Percentiles rank a stretch among this genome's conserved stretches.
phyloP scores from a whole-genome alignment of 2,329 filamentous ascomycete genomes.

The Trichoderma afroharzianum region DNA sequence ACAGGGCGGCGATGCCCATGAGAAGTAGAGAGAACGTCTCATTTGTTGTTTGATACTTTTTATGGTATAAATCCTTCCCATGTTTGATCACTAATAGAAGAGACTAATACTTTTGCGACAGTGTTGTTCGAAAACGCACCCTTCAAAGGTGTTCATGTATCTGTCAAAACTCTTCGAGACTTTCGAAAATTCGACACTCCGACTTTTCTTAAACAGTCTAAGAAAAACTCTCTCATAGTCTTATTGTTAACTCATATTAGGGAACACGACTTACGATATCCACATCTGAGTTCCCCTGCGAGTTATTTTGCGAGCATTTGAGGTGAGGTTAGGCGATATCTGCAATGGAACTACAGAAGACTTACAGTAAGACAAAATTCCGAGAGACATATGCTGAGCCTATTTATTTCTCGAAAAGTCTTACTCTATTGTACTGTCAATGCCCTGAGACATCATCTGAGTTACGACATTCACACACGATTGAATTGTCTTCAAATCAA shows the following conservation, averaged over 20 bases:
- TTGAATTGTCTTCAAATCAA: not conserved
- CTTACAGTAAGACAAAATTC: not conserved
- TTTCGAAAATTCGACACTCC: not conserved
- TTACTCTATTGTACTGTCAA: not conserved
- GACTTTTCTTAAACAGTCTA: not conserved
- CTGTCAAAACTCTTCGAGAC: not conserved
- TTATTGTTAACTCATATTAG: not conserved
- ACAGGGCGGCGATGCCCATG: not conserved
- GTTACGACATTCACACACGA: not conserved
- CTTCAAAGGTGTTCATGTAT: not conserved
- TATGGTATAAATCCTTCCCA: not conserved
- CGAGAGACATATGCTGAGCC: not conserved
- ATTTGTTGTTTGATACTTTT: not conserved
- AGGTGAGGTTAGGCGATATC: not conserved
- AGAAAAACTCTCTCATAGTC: not conserved
- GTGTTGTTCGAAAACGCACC: not conserved
- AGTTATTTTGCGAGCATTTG: not conserved
- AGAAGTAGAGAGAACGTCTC: not conserved
- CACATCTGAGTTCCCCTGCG: not conserved
- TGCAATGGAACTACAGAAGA: not conserved
- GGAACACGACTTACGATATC: not conserved
- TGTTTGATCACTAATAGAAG: not conserved
- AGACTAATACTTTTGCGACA: not conserved
- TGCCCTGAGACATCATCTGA: not conserved
- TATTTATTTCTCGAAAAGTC: not conserved